Percentiles rank a stretch among this genome's conserved stretches.
Evolutionary conservation across 208 protist genomes (phyloP).

Genomic region (Hexamita inflata): DNA sequence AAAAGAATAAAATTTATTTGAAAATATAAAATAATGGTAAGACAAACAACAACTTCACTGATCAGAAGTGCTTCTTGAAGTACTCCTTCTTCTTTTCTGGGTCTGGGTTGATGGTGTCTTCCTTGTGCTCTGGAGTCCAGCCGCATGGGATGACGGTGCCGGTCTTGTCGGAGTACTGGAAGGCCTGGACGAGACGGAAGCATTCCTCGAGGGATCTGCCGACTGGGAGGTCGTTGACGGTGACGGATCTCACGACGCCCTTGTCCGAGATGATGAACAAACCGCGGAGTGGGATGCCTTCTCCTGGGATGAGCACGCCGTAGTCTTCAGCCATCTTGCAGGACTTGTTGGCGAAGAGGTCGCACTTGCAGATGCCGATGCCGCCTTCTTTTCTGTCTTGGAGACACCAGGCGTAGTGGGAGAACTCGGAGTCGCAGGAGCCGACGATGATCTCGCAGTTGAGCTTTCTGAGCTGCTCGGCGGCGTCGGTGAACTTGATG

Average conservation of each 20-base stretch:
- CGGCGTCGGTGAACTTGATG: constrained; percentile 9
- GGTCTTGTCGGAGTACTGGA: constrained; percentile 69
- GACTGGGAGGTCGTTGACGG: constrained; percentile 77
- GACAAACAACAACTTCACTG: too few species aligned
- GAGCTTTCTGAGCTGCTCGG: not conserved
- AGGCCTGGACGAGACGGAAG: constrained; percentile 75
- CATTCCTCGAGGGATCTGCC: constrained; percentile 76
- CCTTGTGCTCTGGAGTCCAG: constrained; percentile 30
- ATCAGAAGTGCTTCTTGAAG: too few species aligned
- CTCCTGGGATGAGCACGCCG: constrained; percentile 68
- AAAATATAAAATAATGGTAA: too few species aligned
- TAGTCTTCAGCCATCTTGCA: constrained; percentile 69
- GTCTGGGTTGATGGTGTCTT: constrained; percentile 68
- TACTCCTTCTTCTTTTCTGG: constrained; percentile 66
- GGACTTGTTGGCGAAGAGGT: constrained; percentile 77
- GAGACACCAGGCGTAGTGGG: constrained; percentile 81
- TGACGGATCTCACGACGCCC: constrained; percentile 37
- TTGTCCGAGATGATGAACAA: constrained; percentile 31
- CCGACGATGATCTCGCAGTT: constrained; percentile 25
- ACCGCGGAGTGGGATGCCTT: constrained; percentile 29
- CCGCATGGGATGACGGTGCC: constrained; percentile 53
- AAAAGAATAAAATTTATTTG: too few species aligned
- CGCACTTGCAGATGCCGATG: constrained; percentile 76
- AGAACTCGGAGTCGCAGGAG: constrained; percentile 49
- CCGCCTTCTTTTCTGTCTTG: constrained; percentile 79